These are phyloP conservation scores for Sideroxylon spinosum DNA, from an alignment of 179 eudicot species.

Conservation along the genomic window DNA sequence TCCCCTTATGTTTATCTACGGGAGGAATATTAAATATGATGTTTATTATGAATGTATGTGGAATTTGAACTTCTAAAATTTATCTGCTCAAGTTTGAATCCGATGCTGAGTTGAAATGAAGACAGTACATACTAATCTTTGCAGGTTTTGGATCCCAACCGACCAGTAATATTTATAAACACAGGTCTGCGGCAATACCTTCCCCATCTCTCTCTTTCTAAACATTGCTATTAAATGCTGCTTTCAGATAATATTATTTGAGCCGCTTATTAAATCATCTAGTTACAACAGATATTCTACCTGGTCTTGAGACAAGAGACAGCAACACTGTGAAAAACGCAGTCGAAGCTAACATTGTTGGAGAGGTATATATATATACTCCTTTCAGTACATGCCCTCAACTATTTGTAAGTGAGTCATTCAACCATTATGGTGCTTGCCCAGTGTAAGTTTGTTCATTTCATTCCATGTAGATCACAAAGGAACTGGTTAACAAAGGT, in stretches of 20 bases:
- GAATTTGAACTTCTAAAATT: not conserved
- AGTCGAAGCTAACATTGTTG: slow-evolving; percentile 70
- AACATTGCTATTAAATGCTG: not conserved
- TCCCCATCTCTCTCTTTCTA: slow-evolving; percentile 16
- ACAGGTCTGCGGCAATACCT: slow-evolving; percentile 54
- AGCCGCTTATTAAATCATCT: slow-evolving; percentile 17
- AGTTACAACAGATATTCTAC: slow-evolving; percentile 58
- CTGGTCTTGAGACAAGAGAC: slow-evolving; percentile 71
- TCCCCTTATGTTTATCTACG: too few relatives aligned
- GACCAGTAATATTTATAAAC: slow-evolving; percentile 75
- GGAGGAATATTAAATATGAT: too few relatives aligned
- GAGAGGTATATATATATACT: slow-evolving; percentile 44
- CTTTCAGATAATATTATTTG: not conserved
- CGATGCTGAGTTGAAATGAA: not conserved
- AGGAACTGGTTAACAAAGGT: slow-evolving; percentile 55
- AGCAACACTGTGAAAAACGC: slow-evolving; percentile 74
- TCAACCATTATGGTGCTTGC: not conserved
- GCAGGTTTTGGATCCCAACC: slow-evolving; percentile 70
- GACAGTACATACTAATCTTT: slow-evolving; percentile 3
- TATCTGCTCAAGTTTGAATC: not conserved
- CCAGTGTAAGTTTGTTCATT: slow-evolving; percentile 1
- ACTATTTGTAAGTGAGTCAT: not conserved
- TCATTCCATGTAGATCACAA: slow-evolving; percentile 42
- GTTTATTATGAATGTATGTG: too few relatives aligned
- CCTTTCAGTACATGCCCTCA: not conserved